phyloP scores from a whole-genome alignment of 2,329 filamentous ascomycete genomes.

The Xylaria sp. region DNA sequence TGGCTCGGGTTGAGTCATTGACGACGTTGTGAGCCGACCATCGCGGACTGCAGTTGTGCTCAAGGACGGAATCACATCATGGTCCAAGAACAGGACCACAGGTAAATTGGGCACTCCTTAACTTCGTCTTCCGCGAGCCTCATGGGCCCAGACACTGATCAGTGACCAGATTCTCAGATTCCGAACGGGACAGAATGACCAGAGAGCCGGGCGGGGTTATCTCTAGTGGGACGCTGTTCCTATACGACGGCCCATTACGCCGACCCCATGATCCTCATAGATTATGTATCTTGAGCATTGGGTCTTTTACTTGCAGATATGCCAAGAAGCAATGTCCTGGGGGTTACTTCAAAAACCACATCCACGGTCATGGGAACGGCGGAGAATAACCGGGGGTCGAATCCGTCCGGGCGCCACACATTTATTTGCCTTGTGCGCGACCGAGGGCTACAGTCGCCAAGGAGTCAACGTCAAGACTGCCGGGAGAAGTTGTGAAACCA shows the following conservation, averaged over 20 bases:
- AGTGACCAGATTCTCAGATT: conserved; percentile 25
- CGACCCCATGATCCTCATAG: conserved; percentile 7
- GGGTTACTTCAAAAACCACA: conserved; percentile 24
- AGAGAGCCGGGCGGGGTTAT: conserved; percentile 20
- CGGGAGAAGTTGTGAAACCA: conserved; percentile 31
- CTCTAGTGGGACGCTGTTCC: conserved; percentile 14
- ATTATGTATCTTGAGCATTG: conserved; percentile 19
- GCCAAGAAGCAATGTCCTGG: conserved; percentile 30
- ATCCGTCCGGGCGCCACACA: conserved; percentile 34
- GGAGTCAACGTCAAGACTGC: conserved; percentile 29
- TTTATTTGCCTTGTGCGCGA: conserved; percentile 26
- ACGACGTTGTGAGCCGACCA: conserved; percentile 27
- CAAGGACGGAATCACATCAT: conserved; percentile 12
- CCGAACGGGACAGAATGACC: conserved; percentile 1
- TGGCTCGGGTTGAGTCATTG: conserved; percentile 25
- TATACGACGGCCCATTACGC: conserved; percentile 13
- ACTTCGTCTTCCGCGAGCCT: conserved; percentile 4
- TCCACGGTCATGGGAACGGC: conserved; percentile 29
- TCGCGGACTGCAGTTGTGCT: conserved; percentile 21
- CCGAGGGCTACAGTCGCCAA: conserved; percentile 35
- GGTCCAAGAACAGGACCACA: conserved; percentile 20
- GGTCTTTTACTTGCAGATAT: conserved; percentile 31
- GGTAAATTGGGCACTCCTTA: conserved; percentile 28
- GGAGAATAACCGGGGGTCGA: conserved; percentile 33
- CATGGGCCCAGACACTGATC: conserved; percentile 24